Conservation (phyloP, 1,284 basidiomycete species). For the Rhodotorula sp. region DNA sequence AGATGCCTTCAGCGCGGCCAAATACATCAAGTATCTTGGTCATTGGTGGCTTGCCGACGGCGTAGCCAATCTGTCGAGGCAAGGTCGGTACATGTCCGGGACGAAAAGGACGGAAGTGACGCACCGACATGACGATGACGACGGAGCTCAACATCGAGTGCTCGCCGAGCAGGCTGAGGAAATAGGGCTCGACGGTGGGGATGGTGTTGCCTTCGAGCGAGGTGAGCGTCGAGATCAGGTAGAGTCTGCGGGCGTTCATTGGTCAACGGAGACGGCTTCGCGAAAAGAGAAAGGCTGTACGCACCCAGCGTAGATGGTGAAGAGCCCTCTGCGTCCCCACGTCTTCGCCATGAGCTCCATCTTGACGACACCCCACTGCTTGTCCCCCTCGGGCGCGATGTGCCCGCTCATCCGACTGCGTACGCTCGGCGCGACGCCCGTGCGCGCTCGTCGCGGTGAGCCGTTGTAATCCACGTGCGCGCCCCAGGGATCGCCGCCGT, state of each 20-base stretch:
- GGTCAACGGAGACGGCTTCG: background rate
- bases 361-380: constrained; percentile 41
- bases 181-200: constrained; percentile 48
- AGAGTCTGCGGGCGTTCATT: constrained; percentile 8
- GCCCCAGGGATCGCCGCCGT: background rate
- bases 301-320: constrained; percentile 40
- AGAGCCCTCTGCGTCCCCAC: constrained; percentile 33
- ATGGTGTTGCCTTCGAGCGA: constrained; percentile 46
- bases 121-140: constrained; percentile 45
- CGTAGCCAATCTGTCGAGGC: constrained; percentile 43
- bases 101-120: background rate
- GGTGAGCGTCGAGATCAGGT: constrained; percentile 41
- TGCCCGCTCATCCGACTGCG: background rate
- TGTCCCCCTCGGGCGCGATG: constrained; percentile 15
- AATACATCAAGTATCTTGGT: constrained; percentile 49
- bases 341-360: constrained; percentile 40
- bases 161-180: constrained; percentile 45
- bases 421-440: background rate
- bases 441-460: background rate
- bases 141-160: constrained; percentile 45
- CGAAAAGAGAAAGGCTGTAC: background rate
- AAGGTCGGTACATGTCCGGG: no score
- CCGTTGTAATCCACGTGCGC: background rate
- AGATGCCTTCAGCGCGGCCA: constrained; percentile 47
- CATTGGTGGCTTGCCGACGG: constrained; percentile 48